Base-by-base conservation (phyloP, 768 basidiomycete genomes). In the Serendipita sp. region DNA sequence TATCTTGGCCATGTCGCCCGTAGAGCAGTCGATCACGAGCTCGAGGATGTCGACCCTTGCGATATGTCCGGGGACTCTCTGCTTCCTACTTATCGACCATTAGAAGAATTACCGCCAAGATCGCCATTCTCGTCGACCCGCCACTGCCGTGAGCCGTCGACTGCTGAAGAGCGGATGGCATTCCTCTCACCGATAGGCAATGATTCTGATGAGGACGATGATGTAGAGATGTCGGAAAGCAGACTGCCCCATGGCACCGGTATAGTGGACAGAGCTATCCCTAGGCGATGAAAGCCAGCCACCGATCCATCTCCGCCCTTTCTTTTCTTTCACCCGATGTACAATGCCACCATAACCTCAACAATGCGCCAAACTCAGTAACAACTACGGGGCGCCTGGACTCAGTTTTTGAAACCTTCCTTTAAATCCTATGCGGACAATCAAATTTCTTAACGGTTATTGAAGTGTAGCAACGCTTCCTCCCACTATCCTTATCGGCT, bases 1-100 rank as follows among this genome's bases (percentile, higher is more conserved):
- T 94, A 94, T 74, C 79, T 94, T 60, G 83, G 86, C 55, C 78
- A 82, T 72, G 83, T 94, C 65, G 91, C 91, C 44, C 85, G 90
- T 13, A 68, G 72, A 66, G 82, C 82, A 1, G 82, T 84, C 29
- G 79, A 82, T 67, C 79, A 80, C 33, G 80, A 81, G 66, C 74
- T 81, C 8, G 78, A 55, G 33, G 67, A 67, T 50, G 66, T 79
- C 36, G 79, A 80, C 64, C 10, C 10, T 27, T 31, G 36, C 36
- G 55, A 37, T 27, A 11, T 34, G 27, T 60, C 55, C 18, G 48
- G 18, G n/a, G 8, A 18, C 8, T 50, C 48, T 31, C 48, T 50
- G 18, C 29, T 50, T 18, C 48, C 48, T 18, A 31, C 29, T 2
- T 31, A 50, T 50, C n/a, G 29, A 18, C 48, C 48, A 50, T 8